Percentiles rank a stretch among this genome's conserved stretches.
Evolutionary conservation across 1,139 yeast species (phyloP).

Genomic region (Suzukiozyma palmioleophila): DNA sequence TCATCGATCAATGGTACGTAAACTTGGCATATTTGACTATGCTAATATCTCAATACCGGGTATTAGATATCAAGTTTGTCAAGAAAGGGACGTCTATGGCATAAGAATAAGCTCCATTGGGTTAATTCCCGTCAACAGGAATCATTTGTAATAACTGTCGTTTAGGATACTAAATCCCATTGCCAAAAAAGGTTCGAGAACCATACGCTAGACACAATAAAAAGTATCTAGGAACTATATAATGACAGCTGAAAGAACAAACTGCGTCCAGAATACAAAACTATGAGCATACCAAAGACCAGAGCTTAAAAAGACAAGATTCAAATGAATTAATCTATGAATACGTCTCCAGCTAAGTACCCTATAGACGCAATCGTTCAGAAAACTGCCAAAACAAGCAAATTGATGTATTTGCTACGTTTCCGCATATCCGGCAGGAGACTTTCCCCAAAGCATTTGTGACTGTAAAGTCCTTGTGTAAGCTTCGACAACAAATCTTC

Average conservation of each 20-base stretch:
- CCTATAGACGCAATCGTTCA: not conserved
- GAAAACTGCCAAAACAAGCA: constrained; percentile 19
- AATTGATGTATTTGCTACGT: constrained; percentile 43
- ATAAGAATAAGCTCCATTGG: constrained; percentile 92
- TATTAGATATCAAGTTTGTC: constrained; percentile 22
- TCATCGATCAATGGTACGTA: constrained; percentile 6
- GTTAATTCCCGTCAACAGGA: constrained; percentile 39
- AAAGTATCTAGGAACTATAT: constrained; percentile 10
- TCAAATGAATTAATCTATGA: constrained; percentile 11
- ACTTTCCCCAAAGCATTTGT: constrained; percentile 83
- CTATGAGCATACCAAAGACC: constrained; percentile 7
- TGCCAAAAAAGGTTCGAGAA: constrained; percentile 44
- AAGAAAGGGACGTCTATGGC: constrained; percentile 48
- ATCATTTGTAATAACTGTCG: constrained; percentile 80
- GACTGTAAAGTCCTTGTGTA: constrained; percentile 45
- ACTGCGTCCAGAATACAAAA: constrained; percentile 8
- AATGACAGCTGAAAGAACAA: constrained; percentile 9
- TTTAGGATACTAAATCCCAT: constrained; percentile 54
- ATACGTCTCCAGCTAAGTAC: constrained; percentile 1
- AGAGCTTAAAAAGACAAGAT: constrained; percentile 13
- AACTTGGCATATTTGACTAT: constrained; percentile 74
- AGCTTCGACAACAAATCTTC: constrained; percentile 87
- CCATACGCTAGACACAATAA: constrained; percentile 5
- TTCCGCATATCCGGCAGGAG: constrained; percentile 80
- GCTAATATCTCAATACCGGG: constrained; percentile 33